Evolutionary conservation across 352 stramenopile genomes (phyloP).

Genomic region (Globisporangium parvum): DNA sequence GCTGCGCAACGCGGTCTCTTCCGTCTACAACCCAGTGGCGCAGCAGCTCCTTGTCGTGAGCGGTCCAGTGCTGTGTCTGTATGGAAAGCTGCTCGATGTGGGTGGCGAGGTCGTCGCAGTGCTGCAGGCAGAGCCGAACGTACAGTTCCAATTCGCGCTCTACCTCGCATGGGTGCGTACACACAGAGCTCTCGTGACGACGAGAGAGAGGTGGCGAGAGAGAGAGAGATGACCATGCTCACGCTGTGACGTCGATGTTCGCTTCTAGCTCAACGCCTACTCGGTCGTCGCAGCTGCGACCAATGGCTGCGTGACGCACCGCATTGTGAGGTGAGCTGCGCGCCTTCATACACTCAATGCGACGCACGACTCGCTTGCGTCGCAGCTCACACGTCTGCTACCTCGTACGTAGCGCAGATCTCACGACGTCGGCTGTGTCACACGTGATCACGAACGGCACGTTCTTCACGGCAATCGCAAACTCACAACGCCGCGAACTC

Average conservation of each 20-base stretch:
- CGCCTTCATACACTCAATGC: not conserved
- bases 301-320: conserved; percentile 30
- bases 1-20: conserved; percentile 32
- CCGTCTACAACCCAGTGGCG: conserved; percentile 25
- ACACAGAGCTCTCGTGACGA: not conserved
- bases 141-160: conserved; percentile 35
- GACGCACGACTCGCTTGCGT: not conserved
- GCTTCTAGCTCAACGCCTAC: conserved; percentile 34
- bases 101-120: conserved; percentile 32
- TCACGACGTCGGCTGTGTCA: conserved; percentile 30
- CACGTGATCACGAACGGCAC: conserved; percentile 25
- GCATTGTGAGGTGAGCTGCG: conserved; percentile 31
- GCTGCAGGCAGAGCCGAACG: conserved; percentile 29
- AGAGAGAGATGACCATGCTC: not conserved
- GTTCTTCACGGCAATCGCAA: conserved; percentile 30
- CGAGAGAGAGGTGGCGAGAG: too few species aligned
- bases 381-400: not conserved
- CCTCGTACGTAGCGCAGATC: conserved; percentile 29
- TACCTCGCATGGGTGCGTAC: conserved; percentile 41
- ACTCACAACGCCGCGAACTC: conserved; percentile 34
- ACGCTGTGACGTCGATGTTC: not conserved
- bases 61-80: conserved; percentile 28
- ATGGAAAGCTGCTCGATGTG: conserved; percentile 32
- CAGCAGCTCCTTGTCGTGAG: conserved; percentile 40
- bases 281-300: conserved; percentile 23